Base-by-base conservation (phyloP, 495 filamentous ascomycete species). In the Articulospora tetracladia region DNA sequence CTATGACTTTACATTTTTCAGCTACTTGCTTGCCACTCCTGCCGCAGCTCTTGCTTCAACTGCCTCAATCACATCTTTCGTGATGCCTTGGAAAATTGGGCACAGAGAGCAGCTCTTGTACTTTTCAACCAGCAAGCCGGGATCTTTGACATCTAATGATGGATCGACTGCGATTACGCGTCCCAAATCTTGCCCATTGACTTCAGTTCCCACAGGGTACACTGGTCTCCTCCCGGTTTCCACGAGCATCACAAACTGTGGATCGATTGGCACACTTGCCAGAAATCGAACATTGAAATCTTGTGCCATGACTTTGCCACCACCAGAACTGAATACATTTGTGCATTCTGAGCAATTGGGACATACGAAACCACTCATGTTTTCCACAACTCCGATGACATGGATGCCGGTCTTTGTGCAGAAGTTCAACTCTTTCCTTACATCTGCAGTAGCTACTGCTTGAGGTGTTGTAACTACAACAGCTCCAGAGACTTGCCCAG, bases 361-460 rank as follows among this genome's bases (percentile, higher is more conserved):
- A 73, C 94, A 98, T 56, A 96, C 88, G 73, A 93, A 98, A 1
- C 94, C 94, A 25, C 88, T 87, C 95, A 98, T 98, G 73, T 98
- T 98, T 77, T 98, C 94, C 36, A 98, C 79, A 1, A 98, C 92
- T 0, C 94, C 94, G 30, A 97, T 77, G 20, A 96, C 84, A 13
- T 82, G 75, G 41, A 98, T 85, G 20, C 85, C 84, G 7, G 89
- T 92, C 77, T 97, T 97, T 24, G 75, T 77, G 72, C 94, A 98
- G 68, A 98, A 98, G 69, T 97, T 97, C 47, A 98, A 81, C 70
- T 98, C 95, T 73, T 98, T 98, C 68, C 88, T 84, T 41, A 98
- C 94, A 71, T 98, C 94, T 2, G 89, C 88, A 11, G 92, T 96
- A 25, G 91, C 87, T 28, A 98, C 87, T 1, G 93, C 95, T 73